Evolutionary conservation across 1,284 basidiomycete species (phyloP).

Genomic region (Trametes sp.): DNA sequence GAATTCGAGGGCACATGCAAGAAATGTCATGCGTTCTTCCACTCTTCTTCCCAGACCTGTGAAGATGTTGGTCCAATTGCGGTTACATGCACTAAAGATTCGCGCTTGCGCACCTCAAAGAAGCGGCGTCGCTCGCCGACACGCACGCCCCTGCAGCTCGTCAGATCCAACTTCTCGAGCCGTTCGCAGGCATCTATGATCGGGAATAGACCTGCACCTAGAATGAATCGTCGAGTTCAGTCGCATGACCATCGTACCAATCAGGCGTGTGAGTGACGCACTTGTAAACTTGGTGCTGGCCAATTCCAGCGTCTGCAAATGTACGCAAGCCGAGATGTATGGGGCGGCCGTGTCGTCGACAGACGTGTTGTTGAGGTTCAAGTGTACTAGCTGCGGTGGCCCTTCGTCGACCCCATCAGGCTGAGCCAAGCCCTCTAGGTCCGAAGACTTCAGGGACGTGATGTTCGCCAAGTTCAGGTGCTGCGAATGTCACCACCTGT

Average conservation of each 20-base stretch:
- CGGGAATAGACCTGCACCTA: conserved; percentile 61
- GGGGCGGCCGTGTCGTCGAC: conserved; percentile 63
- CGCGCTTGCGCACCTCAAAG: conserved; percentile 59
- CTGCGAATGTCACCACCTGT: conserved; percentile 6
- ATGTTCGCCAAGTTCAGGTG: conserved; percentile 64
- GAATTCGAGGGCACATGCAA: neutral
- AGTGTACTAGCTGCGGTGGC: conserved; percentile 50
- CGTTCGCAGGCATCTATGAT: conserved; percentile 65
- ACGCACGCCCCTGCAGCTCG: conserved; percentile 68
- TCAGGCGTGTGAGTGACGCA: conserved; percentile 39
- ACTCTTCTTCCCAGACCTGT: conserved; percentile 56
- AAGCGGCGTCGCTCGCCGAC: conserved; percentile 68
- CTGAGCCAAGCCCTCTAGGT: conserved; percentile 56
- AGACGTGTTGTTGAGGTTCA: conserved; percentile 67
- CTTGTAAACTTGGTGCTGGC: conserved; percentile 68
- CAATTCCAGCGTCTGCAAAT: conserved; percentile 57
- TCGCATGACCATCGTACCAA: neutral
- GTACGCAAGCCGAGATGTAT: conserved; percentile 60
- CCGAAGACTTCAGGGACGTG: conserved; percentile 55
- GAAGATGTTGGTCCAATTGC: neutral
- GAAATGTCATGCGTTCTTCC: conserved; percentile 28
- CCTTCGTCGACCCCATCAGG: conserved; percentile 42
- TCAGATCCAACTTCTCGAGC: conserved; percentile 64
- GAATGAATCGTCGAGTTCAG: neutral
- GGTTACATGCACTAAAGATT: conserved; percentile 4